phyloP scores from a whole-genome alignment of 306 rosid species.

The Medicago arabica region DNA sequence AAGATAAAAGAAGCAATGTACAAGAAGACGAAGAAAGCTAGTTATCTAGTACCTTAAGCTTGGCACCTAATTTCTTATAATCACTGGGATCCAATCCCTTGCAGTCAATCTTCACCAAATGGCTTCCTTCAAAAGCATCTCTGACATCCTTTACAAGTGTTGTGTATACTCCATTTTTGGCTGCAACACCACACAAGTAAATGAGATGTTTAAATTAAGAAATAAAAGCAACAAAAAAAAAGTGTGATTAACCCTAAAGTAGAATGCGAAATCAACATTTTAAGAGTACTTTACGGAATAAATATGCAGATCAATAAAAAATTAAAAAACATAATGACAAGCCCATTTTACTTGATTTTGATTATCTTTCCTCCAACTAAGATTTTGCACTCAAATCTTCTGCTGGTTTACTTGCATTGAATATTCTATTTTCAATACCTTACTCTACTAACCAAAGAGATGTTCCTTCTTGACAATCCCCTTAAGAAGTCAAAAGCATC shows the following conservation, averaged over 20 bases:
- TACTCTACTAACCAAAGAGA: slow-evolving; percentile 26
- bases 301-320: slow-evolving; percentile 28
- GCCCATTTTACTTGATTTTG: slow-evolving; percentile 18
- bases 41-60: slow-evolving; percentile 72
- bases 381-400: slow-evolving; percentile 29
- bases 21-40: slow-evolving; percentile 11
- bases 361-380: slow-evolving; percentile 21
- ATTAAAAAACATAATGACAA: slow-evolving; percentile 16
- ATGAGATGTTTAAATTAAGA: slow-evolving; percentile 35
- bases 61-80: slow-evolving; percentile 94
- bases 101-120: slow-evolving; percentile 84
- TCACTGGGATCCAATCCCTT: slow-evolving; percentile 89
- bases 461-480: slow-evolving; percentile 31
- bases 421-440: slow-evolving; percentile 6
- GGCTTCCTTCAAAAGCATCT: slow-evolving; percentile 93
- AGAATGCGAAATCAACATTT: neutral
- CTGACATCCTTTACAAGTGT: slow-evolving; percentile 76
- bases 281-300: slow-evolving; percentile 27
- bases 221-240: slow-evolving; percentile 13
- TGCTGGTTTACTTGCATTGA: slow-evolving; percentile 15
- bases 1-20: neutral
- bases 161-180: slow-evolving; percentile 88
- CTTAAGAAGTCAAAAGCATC: slow-evolving; percentile 17
- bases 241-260: slow-evolving; percentile 18
- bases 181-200: slow-evolving; percentile 54